A percentile compares a stretch with the other conserved stretches of the same genome.
Evolutionary conservation across 225 moss, liverwort and hornwort species (phyloP).

Genomic region (Rhytidiadelphus loreus): DNA sequence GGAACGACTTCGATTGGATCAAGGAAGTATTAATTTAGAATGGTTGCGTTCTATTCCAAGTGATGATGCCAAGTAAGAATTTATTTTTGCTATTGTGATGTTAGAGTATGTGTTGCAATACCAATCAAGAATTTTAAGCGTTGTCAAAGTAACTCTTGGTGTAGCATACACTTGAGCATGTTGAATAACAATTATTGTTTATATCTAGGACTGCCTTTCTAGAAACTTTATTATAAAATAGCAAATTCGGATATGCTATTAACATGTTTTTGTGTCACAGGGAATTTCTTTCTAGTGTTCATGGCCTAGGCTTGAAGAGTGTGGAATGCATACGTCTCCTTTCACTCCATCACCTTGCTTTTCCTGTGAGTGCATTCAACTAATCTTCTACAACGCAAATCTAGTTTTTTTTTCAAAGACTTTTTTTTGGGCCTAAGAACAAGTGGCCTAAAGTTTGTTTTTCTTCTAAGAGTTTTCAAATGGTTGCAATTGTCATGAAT

Average conservation of each 20-base stretch:
- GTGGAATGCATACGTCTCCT: constrained; percentile 88
- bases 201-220: not conserved
- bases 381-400: not conserved
- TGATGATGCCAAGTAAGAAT: constrained; percentile 36
- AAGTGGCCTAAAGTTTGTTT: not conserved
- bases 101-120: not conserved
- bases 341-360: constrained; percentile 80
- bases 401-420: not conserved
- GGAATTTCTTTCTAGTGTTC: constrained; percentile 64
- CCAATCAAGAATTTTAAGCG: not conserved
- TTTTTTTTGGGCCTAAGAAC: too few species aligned
- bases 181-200: not conserved
- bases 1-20: constrained; percentile 16
- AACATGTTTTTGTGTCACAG: constrained; percentile 11
- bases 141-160: not conserved
- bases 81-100: not conserved
- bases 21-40: constrained; percentile 38
- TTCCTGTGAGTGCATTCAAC: constrained; percentile 49
- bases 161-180: not conserved
- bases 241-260: not conserved
- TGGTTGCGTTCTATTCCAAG: constrained; percentile 39
- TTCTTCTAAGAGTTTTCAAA: not conserved
- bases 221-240: not conserved
- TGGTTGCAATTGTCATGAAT: not conserved
- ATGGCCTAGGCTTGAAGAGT: constrained; percentile 86